Percentiles rank a stretch among this genome's conserved stretches.
These are phyloP conservation scores for Pluteus cervinus DNA, from an alignment of 768 basidiomycete species.

Conservation along the genomic window DNA sequence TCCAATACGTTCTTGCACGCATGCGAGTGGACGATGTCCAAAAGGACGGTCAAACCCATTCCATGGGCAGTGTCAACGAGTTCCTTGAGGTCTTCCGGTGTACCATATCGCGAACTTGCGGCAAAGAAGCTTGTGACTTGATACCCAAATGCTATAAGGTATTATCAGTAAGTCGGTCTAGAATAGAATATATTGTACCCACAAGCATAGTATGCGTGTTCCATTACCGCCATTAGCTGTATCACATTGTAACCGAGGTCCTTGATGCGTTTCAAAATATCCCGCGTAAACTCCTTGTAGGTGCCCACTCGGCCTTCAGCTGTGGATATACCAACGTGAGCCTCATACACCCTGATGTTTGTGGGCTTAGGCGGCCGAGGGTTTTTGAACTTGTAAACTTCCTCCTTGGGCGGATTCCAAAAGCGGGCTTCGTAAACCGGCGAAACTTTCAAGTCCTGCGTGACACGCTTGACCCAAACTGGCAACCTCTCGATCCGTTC, in stretches of 20 bases:
- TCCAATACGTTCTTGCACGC: slow-evolving; percentile 97
- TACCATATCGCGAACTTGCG: slow-evolving; percentile 91
- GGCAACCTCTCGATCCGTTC: slow-evolving; percentile 88
- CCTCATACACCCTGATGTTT: slow-evolving; percentile 86
- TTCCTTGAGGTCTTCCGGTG: slow-evolving; percentile 92
- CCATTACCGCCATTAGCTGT: slow-evolving; percentile 98
- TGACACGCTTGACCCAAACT: slow-evolving; percentile 92
- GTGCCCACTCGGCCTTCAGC: slow-evolving; percentile 83
- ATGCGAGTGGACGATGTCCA: slow-evolving; percentile 97
- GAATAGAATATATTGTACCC: slow-evolving; percentile 21
- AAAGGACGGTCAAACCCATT: slow-evolving; percentile 86
- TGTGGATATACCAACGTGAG: slow-evolving; percentile 96
- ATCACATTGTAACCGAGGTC: slow-evolving; percentile 94
- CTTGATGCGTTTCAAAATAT: slow-evolving; percentile 83
- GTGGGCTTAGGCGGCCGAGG: slow-evolving; percentile 58
- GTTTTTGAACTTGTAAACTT: slow-evolving; percentile 81
- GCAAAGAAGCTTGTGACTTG: slow-evolving; percentile 98
- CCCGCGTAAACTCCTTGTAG: slow-evolving; percentile 90
- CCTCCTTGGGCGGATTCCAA: slow-evolving; percentile 84
- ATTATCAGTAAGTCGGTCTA: slow-evolving; percentile 8
- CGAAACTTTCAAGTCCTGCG: slow-evolving; percentile 86
- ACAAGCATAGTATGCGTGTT: slow-evolving; percentile 98
- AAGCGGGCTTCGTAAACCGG: slow-evolving; percentile 96
- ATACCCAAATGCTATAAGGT: slow-evolving; percentile 85
- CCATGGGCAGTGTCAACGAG: slow-evolving; percentile 93